These are phyloP conservation scores for Nymphaea colorata DNA, from an alignment of 164 flowering plant genomes.

Conservation along the genomic window DNA sequence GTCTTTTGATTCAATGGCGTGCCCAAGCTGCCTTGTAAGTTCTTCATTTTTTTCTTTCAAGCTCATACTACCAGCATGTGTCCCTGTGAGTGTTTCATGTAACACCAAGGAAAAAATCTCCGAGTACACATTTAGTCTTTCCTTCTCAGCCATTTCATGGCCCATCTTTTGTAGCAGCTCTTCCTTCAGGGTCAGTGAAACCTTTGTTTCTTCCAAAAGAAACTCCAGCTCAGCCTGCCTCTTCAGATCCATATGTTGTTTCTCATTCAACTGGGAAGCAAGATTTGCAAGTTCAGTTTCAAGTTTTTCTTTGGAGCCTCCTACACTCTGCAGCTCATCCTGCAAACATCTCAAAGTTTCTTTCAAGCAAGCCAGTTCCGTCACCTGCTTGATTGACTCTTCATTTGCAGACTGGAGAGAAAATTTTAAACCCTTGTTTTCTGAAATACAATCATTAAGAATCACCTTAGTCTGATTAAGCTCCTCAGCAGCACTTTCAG, in stretches of 20 bases:
- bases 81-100: constrained; percentile 44
- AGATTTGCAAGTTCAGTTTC: constrained; percentile 37
- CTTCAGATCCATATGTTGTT: constrained; percentile 10
- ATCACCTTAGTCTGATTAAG: constrained; percentile 24
- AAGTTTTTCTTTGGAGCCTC: constrained; percentile 21
- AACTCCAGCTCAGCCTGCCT: constrained; percentile 36
- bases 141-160: constrained; percentile 57
- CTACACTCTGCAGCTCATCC: constrained; percentile 24
- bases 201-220: constrained; percentile 38
- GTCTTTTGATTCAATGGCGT: constrained; percentile 39
- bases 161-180: constrained; percentile 54
- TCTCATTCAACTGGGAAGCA: constrained; percentile 32
- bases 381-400: constrained; percentile 31
- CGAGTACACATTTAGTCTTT: constrained; percentile 32
- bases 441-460: constrained; percentile 18
- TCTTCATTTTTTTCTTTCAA: constrained; percentile 31
- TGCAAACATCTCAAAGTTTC: constrained; percentile 25
- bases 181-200: constrained; percentile 47
- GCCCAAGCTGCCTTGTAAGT: constrained; percentile 35
- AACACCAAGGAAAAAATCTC: constrained; percentile 56
- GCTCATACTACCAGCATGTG: constrained; percentile 22
- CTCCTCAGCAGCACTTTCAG: constrained; percentile 36
- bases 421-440: constrained; percentile 23
- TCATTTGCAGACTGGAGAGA: constrained; percentile 33
- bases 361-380: constrained; percentile 32